A percentile compares a stretch with the other conserved stretches of the same genome.
Evolutionary conservation across 345 rosid species (phyloP).

Genomic region (Dimocarpus longan): DNA sequence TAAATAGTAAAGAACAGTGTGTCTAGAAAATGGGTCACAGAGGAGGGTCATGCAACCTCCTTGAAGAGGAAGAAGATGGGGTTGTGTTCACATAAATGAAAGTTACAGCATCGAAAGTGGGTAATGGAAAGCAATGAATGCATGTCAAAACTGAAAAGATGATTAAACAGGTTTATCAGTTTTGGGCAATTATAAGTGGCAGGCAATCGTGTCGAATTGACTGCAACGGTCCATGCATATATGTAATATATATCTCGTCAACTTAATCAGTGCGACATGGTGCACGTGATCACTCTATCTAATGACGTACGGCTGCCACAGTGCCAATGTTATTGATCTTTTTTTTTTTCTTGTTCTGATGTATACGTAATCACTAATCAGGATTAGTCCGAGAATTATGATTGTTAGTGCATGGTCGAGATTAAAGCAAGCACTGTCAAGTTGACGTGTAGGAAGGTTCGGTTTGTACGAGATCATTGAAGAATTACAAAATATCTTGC

Average conservation of each 20-base stretch:
- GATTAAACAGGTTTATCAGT: neutral
- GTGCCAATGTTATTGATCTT: neutral
- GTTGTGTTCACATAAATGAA: neutral
- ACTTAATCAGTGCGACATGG: neutral
- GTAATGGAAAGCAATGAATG: neutral
- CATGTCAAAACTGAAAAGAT: neutral
- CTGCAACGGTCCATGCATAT: neutral
- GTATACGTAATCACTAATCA: too few relatives aligned
- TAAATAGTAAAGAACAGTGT: neutral
- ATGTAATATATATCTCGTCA: neutral
- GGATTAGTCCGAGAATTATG: too few relatives aligned
- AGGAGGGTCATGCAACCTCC: neutral
- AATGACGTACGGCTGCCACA: neutral
- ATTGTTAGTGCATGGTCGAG: too few relatives aligned
- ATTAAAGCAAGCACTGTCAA: too few relatives aligned
- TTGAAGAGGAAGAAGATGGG: neutral
- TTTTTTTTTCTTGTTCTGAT: too few relatives aligned
- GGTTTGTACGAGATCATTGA: too few relatives aligned
- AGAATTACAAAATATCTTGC: too few relatives aligned
- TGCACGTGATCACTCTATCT: neutral
- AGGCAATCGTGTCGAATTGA: neutral
- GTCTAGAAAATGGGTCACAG: neutral
- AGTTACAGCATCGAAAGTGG: neutral
- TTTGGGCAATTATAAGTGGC: neutral
- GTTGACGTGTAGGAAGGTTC: too few relatives aligned